Evolutionary conservation across 2,329 filamentous ascomycete species (phyloP), one percentile per base, ranked within the genome.

Genomic region (Ascochyta rabiei): DNA sequence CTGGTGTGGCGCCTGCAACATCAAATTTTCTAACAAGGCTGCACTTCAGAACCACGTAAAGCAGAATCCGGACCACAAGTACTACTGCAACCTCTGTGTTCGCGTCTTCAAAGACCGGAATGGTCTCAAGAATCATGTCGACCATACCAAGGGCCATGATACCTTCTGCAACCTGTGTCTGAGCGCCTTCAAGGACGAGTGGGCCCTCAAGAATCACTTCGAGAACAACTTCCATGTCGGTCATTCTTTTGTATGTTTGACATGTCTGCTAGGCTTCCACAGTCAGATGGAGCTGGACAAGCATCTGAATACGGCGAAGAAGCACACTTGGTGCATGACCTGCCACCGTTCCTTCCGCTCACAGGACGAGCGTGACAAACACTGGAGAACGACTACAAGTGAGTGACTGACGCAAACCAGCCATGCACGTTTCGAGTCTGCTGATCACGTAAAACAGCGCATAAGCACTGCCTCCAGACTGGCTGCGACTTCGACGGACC

Each of bases 1-100:
- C 33, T 74, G 67, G 67, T 74, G 71, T 37, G 71, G 70, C 21
- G 65, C 71, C 8, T 74, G 71, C 59, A 61, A 56, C 2, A 28
- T 56, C 21, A 63, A 58, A 37, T 66, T 72, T 18, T 30, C 56
- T 2, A 69, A 28, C 45, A 73, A 71, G 52, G 18, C 48, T 1
- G 48, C 62, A 6, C 56, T 74, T 0, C 46, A 66, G 24, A 57
- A 41, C 16, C 71, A 74, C 47, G 56, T 67, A 34, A 72, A 72
- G 56, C 60, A 66, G 18, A 44, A 51, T 7, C 57, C 59, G 5
- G 57, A 59, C 1, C 71, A 74, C 50, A 53, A 64, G 23, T 52
- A 73, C 53, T 74, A 71, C 51, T 74, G 71, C 56, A 73, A 72
- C 41, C 66, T 74, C 6, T 74, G 71, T 62, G 68, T 64, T 46